Evolutionary conservation across 164 flowering plant genomes (phyloP), one percentile per base, ranked within the genome.

Genomic region (Vitis cinerea): DNA sequence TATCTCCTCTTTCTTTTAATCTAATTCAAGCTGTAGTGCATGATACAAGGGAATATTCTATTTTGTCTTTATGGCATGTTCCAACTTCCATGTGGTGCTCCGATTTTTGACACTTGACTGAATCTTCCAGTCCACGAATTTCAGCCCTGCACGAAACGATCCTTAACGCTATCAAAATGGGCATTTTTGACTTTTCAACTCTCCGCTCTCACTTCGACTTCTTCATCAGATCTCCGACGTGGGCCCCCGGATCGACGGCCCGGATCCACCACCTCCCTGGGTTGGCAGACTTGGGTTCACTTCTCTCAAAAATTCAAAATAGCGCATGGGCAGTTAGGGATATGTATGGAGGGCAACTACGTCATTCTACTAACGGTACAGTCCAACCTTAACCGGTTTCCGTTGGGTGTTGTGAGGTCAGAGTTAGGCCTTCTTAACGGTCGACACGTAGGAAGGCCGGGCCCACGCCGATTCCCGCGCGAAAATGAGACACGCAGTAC

Each of bases 91-190:
- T 61, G 66, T 50, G 71, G 58, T 16, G 27, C 30, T 48, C 50
- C 47, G 1, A 15, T 17, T 64, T 61, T 29, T 50, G 61, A 66
- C 74, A 67, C 65, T 67, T 71, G 72, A 71, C 49, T 3, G 10
- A 60, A 60, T 10, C 48, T 3, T 15, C 52, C 13, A 68, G 2
- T 7, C 9, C 9, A 30, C 9, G 8, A 64, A 48, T 52, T 61
- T 49, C 68, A 75, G 71, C 61, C 74, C 78, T 66, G n/a, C 72
- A 75, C 78, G 78, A 71, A 55, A 59, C 58, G 15, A 8, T 69
- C 70, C 71, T 57, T 50, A 68, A 68, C 67, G 5, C 29, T 16
- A 14, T n/a, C 10, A 54, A 12, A 10, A 37, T 10, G 16, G 17
- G 44, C 10, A 17, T 52, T 53, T 37, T 62, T 54, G 59, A 37